Conservation (phyloP, 805 yeast species). For the Blastobotrys terrestris region DNA sequence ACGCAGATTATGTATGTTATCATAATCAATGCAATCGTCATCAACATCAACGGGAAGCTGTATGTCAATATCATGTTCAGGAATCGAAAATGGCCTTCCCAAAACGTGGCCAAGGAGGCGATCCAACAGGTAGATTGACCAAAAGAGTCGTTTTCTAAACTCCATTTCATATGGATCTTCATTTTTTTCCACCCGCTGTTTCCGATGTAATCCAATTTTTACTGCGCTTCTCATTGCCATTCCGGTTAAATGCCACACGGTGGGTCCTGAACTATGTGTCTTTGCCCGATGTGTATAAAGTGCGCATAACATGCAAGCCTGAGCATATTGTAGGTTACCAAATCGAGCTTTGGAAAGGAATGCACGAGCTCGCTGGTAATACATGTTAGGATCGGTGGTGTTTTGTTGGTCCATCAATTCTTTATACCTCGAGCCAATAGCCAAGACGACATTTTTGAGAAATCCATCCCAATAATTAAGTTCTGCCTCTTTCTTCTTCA, state of each 20-base stretch:
- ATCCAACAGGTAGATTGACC: slow-evolving; percentile 10
- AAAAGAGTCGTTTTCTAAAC: slow-evolving; percentile 4
- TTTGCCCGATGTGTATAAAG: slow-evolving; percentile 9
- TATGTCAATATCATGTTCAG: slow-evolving; percentile 12
- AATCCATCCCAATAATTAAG: slow-evolving; percentile 10
- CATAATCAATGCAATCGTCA: slow-evolving; percentile 5
- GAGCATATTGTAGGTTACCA: slow-evolving; percentile 6
- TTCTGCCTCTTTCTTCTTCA: background rate
- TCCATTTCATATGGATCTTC: slow-evolving; percentile 8
- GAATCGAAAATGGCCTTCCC: slow-evolving; percentile 12
- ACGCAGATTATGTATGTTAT: slow-evolving; percentile 3
- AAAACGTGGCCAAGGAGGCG: slow-evolving; percentile 2
- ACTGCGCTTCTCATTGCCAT: slow-evolving; percentile 14
- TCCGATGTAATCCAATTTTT: slow-evolving; percentile 12
- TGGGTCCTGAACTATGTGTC: slow-evolving; percentile 4
- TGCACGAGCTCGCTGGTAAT: slow-evolving; percentile 9
- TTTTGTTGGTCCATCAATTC: slow-evolving; percentile 6
- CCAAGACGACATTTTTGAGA: slow-evolving; percentile 9
- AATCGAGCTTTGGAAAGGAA: slow-evolving; percentile 1
- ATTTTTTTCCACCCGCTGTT: slow-evolving; percentile 6
- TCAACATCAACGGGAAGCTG: slow-evolving; percentile 12
- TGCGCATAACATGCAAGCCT: slow-evolving; percentile 11
- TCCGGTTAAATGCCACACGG: slow-evolving; percentile 12
- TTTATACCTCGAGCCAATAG: slow-evolving; percentile 12
- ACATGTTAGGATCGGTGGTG: slow-evolving; percentile 6